These are phyloP conservation scores for Lactifluus pinguis DNA, from an alignment of 768 basidiomycete genomes.

Conservation along the genomic window DNA sequence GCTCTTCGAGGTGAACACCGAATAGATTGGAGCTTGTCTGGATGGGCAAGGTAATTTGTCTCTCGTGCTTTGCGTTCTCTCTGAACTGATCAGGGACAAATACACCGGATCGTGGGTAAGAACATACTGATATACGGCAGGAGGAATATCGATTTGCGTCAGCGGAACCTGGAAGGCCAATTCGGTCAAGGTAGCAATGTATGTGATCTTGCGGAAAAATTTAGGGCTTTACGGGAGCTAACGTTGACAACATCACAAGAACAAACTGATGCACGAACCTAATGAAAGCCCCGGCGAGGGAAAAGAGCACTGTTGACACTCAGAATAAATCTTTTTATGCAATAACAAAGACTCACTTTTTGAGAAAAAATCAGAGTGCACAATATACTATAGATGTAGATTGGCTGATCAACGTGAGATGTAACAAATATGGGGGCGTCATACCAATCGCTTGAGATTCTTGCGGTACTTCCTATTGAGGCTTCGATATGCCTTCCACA, in stretches of 20 bases:
- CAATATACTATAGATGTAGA: slow-evolving; percentile 50
- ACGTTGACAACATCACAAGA: neutral
- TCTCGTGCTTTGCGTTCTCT: slow-evolving; percentile 72
- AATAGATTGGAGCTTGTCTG: slow-evolving; percentile 57
- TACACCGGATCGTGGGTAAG: neutral
- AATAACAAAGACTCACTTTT: slow-evolving; percentile 46
- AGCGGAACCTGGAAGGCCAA: slow-evolving; percentile 70
- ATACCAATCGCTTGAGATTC: slow-evolving; percentile 73
- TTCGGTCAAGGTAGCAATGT: slow-evolving; percentile 68
- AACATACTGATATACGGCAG: slow-evolving; percentile 72
- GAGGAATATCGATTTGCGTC: slow-evolving; percentile 82
- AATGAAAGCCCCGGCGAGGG: slow-evolving; percentile 79
- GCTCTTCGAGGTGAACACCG: slow-evolving; percentile 70
- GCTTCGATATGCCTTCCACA: slow-evolving; percentile 84
- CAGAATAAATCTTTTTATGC: neutral
- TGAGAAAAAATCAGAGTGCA: slow-evolving; percentile 82
- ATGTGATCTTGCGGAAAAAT: slow-evolving; percentile 78
- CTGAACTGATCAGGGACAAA: slow-evolving; percentile 30
- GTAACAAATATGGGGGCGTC: neutral
- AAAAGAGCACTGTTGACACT: slow-evolving; percentile 63
- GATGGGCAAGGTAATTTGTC: slow-evolving; percentile 55
- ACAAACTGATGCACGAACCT: slow-evolving; percentile 37
- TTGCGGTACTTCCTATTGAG: slow-evolving; percentile 79
- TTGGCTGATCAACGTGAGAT: slow-evolving; percentile 9
- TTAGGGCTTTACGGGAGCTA: slow-evolving; percentile 51